phyloP scores from a whole-genome alignment of 2,329 filamentous ascomycete species.

The Nigrospora oryzae region DNA sequence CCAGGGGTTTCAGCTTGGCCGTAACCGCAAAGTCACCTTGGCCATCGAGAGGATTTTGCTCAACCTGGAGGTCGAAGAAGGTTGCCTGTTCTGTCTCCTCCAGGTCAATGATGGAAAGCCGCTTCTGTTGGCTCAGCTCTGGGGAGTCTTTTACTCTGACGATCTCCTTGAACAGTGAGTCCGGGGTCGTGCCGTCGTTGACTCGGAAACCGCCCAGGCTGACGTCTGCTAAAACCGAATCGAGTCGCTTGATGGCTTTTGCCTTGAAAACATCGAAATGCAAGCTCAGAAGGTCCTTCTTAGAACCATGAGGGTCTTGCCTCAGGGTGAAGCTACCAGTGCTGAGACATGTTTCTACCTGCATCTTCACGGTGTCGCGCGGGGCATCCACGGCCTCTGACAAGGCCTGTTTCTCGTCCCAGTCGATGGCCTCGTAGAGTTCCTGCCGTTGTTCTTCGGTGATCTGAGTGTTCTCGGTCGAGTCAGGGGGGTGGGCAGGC shows the following conservation, averaged over 20 bases:
- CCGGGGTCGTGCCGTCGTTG: constrained; percentile 89
- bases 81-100: constrained; percentile 52
- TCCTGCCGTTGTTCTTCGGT: constrained; percentile 94
- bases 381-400: constrained; percentile 84
- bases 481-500: constrained; percentile 44
- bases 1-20: constrained; percentile 87
- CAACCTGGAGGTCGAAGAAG: constrained; percentile 87
- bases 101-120: constrained; percentile 45
- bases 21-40: constrained; percentile 86
- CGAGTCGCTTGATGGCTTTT: constrained; percentile 79
- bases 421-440: constrained; percentile 95
- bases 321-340: constrained; percentile 94
- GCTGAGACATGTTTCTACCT: constrained; percentile 85
- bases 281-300: constrained; percentile 75
- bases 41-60: constrained; percentile 89
- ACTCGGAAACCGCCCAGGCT: constrained; percentile 88
- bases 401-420: constrained; percentile 90
- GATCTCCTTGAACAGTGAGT: constrained; percentile 89
- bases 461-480: constrained; percentile 75
- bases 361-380: constrained; percentile 84
- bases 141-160: constrained; percentile 89
- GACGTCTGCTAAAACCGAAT: constrained; percentile 81
- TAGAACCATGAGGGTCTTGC: constrained; percentile 70
- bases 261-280: constrained; percentile 94
- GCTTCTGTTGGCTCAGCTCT: constrained; percentile 33